Base-by-base conservation (phyloP, 2,329 filamentous ascomycete species). In the Colletotrichum tanaceti region DNA sequence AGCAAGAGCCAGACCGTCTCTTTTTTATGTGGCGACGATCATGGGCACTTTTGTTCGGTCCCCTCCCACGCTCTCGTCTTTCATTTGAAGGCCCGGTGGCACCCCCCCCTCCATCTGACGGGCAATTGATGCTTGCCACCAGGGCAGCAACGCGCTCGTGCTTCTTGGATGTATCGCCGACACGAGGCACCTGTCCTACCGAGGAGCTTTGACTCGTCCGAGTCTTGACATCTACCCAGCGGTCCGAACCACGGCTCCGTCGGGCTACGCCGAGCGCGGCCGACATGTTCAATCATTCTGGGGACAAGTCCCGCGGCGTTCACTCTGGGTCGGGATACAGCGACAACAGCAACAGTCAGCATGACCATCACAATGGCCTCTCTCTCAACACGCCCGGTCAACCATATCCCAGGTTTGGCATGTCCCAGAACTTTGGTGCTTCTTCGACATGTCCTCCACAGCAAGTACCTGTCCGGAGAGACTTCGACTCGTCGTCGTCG, bases 261-360 rank as follows among this genome's bases (percentile, higher is more conserved):
- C 74, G 75, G 73, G 57, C 62, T 72, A 75, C 73, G 75, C 43
- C 41, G 74, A 74, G 73, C 69, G 71, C 68, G 70, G 74, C 77
- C 76, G 78, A 75, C 75, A 80, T 80, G 79, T 80, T 79, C 72
- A 76, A 80, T 73, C 76, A 78, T 72, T 69, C 74, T 64, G 71
- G 73, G 65, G 75, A 75, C 71, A 77, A 74, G 72, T 72, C 74
- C 74, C 76, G 72, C 73, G 73, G 72, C 73, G 72, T 74, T 73
- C 58, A 63, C 52, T 70, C 63, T 74, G 72, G 72, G 74, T 72
- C 68, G 72, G 67, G 39, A 53, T 63, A 70, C 43, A 64, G 52
- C 39, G 67, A 18, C 61, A 50, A 39, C 65, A 60, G 32, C 32
- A 35, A 38, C 59, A 46, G 28, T 32, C 28, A 44, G 5, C 14